These are phyloP conservation scores for Phialophora chinensis DNA, from an alignment of 2,329 filamentous ascomycete genomes.

Conservation along the genomic window DNA sequence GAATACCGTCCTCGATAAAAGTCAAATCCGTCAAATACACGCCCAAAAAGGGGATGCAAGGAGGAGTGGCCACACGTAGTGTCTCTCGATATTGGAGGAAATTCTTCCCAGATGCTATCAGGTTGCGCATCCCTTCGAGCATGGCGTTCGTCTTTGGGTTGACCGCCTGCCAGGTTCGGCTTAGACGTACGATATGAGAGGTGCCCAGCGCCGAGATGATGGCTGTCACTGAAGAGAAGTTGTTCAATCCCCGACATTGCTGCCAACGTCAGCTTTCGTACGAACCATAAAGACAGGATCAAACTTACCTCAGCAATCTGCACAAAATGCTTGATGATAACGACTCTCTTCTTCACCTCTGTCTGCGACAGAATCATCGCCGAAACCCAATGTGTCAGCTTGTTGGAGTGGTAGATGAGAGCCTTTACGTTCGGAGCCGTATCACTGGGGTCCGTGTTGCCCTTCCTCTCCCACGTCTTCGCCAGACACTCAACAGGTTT, in stretches of 20 bases:
- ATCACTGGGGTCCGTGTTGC: slow-evolving; percentile 74
- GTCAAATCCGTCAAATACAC: slow-evolving; percentile 97
- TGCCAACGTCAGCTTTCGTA: slow-evolving; percentile 49
- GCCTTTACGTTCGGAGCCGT: slow-evolving; percentile 94
- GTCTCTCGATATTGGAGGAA: slow-evolving; percentile 96
- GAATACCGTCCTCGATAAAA: slow-evolving; percentile 98
- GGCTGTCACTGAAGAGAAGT: slow-evolving; percentile 95
- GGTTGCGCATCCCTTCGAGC: slow-evolving; percentile 86
- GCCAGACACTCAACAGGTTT: slow-evolving; percentile 95
- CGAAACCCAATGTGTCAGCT: slow-evolving; percentile 98
- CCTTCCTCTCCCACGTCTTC: slow-evolving; percentile 99
- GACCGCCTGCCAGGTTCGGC: slow-evolving; percentile 92
- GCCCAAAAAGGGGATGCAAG: slow-evolving; percentile 97
- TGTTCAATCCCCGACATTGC: slow-evolving; percentile 94
- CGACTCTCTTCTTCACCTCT: slow-evolving; percentile 93
- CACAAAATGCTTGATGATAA: slow-evolving; percentile 98
- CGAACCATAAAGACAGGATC: slow-evolving; percentile 34
- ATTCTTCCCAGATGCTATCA: slow-evolving; percentile 98
- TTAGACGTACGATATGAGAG: slow-evolving; percentile 90
- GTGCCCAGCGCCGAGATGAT: slow-evolving; percentile 96
- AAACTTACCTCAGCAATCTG: slow-evolving; percentile 86
- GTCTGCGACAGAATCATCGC: slow-evolving; percentile 97
- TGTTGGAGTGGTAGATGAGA: slow-evolving; percentile 95
- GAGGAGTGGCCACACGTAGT: slow-evolving; percentile 88
- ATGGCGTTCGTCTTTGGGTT: slow-evolving; percentile 80